phyloP scores from a whole-genome alignment of 257 asterid genomes.

The Ocimum tenuiflorum region DNA sequence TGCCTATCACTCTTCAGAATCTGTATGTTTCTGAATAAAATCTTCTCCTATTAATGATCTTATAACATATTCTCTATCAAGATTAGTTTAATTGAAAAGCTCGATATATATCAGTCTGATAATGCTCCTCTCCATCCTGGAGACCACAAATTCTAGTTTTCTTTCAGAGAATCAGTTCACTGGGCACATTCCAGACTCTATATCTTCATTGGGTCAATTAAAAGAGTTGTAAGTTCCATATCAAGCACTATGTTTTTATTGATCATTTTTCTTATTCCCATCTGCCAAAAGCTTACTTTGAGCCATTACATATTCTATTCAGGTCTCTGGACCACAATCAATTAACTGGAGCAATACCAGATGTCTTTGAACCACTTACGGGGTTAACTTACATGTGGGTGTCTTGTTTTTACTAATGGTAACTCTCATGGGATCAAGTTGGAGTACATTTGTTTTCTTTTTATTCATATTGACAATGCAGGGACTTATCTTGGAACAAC shows the following conservation, averaged over 20 bases:
- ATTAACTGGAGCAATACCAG: conserved; percentile 69
- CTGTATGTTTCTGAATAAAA: conserved; percentile 51
- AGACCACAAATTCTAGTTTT: conserved; percentile 32
- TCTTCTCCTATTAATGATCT: background rate
- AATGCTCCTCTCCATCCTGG: conserved; percentile 12
- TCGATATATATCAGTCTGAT: conserved; percentile 13
- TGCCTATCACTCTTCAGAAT: conserved; percentile 58
- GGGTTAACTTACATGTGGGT: conserved; percentile 48
- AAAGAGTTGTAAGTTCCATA: conserved; percentile 51
- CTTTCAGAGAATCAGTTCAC: conserved; percentile 66
- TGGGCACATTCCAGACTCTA: conserved; percentile 50
- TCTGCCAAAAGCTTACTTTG: conserved; percentile 3
- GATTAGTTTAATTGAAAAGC: background rate
- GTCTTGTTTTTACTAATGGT: conserved; percentile 6
- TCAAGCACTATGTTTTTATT: background rate
- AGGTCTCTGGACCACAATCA: conserved; percentile 63
- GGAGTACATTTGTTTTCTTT: background rate
- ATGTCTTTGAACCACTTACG: conserved; percentile 55
- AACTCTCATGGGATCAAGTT: background rate
- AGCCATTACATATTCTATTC: conserved; percentile 4
- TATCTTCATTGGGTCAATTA: conserved; percentile 54
- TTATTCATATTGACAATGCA: conserved; percentile 23
- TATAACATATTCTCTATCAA: background rate
- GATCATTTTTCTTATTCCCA: background rate
- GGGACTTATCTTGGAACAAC: conserved; percentile 74